These are phyloP conservation scores for Blumeriella jaapii DNA, from an alignment of 2,329 filamentous ascomycete species.

Conservation along the genomic window DNA sequence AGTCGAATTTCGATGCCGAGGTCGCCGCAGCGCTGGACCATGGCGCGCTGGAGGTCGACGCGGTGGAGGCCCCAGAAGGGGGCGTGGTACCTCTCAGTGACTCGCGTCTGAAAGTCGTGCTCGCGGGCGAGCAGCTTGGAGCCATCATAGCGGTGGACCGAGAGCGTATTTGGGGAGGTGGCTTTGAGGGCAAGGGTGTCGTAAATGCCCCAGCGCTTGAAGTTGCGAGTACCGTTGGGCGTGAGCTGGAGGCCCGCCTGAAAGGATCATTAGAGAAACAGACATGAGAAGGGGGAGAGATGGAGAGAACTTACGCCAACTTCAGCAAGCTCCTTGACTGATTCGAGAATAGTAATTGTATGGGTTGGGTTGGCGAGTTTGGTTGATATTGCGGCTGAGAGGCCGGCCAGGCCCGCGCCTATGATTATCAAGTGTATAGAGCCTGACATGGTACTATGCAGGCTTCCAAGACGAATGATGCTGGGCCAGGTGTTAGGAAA, in stretches of 20 bases:
- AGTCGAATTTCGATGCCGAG: constrained; percentile 31
- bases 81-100: constrained; percentile 13
- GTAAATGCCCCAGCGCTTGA: constrained; percentile 23
- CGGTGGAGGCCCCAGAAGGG: constrained; percentile 37
- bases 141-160: constrained; percentile 42
- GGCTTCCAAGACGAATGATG: too few species aligned
- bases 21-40: constrained; percentile 30
- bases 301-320: constrained; percentile 22
- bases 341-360: constrained; percentile 32
- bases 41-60: constrained; percentile 36
- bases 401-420: constrained; percentile 33
- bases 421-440: constrained; percentile 30
- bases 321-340: constrained; percentile 31
- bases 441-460: constrained; percentile 5
- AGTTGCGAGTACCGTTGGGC: constrained; percentile 23
- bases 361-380: constrained; percentile 28
- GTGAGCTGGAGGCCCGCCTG: constrained; percentile 25
- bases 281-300: not conserved
- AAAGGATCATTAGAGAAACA: not conserved
- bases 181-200: constrained; percentile 21
- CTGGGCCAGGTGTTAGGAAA: too few species aligned
- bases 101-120: constrained; percentile 19
- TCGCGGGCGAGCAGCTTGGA: constrained; percentile 22
- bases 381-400: constrained; percentile 30
- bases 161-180: constrained; percentile 33